Conservation (phyloP, 352 stramenopile species). For the Aphanomyces stellatus region DNA sequence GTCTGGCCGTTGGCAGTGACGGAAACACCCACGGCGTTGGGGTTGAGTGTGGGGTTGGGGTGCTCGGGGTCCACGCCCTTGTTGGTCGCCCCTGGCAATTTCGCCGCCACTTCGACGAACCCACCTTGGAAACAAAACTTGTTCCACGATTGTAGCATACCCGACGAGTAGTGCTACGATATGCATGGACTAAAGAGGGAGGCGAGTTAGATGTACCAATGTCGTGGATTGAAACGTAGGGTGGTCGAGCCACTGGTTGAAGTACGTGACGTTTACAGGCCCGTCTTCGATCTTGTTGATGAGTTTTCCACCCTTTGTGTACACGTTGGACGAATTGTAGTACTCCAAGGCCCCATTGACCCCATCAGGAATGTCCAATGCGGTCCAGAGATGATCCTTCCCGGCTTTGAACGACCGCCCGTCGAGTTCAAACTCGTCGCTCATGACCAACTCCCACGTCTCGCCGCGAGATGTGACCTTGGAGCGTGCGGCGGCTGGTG, state of each 20-base stretch:
- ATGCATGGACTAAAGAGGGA: not conserved
- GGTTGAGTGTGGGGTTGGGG: conserved; percentile 24
- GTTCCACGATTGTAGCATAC: conserved; percentile 85
- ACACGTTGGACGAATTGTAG: conserved; percentile 58
- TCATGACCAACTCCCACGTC: conserved; percentile 52
- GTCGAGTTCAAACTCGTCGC: conserved; percentile 48
- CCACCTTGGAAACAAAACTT: conserved; percentile 93
- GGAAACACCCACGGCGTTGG: not conserved
- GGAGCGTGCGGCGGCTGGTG: conserved; percentile 32
- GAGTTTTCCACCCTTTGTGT: conserved; percentile 43
- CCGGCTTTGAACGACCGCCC: conserved; percentile 40
- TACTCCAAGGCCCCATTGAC: conserved; percentile 54
- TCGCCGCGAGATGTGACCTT: conserved; percentile 47
- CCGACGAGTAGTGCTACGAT: conserved; percentile 43
- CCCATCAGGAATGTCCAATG: conserved; percentile 57
- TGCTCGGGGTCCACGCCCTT: conserved; percentile 24
- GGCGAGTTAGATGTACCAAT: not conserved
- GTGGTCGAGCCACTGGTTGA: conserved; percentile 16
- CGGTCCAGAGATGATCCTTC: conserved; percentile 23
- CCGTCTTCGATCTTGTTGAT: conserved; percentile 54
- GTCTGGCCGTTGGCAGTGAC: conserved; percentile 21
- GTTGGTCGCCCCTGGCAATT: conserved; percentile 60
- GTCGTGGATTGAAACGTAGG: not conserved
- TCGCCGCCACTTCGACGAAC: conserved; percentile 77
- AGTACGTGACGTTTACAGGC: conserved; percentile 50